Conservation (phyloP, 371 early-diverging fungal species). For the Encephalitozoon hellem region DNA sequence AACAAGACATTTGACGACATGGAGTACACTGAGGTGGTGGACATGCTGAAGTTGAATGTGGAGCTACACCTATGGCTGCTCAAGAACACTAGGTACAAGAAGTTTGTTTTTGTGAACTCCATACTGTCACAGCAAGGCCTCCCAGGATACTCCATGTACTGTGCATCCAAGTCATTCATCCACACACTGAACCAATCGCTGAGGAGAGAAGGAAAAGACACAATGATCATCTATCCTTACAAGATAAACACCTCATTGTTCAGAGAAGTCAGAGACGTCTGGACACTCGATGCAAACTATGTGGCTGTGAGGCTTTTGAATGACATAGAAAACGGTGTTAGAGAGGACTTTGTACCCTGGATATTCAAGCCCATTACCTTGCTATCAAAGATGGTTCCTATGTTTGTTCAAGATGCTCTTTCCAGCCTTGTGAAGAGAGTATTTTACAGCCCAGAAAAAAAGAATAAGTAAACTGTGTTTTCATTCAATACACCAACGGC, state of each 20-base stretch:
- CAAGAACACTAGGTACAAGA: constrained; percentile 33
- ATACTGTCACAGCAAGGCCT: constrained; percentile 39
- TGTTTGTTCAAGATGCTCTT: background rate
- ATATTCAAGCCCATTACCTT: background rate
- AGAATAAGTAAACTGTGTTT: background rate
- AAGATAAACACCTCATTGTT: constrained; percentile 56
- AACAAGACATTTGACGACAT: constrained; percentile 15
- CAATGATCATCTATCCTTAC: constrained; percentile 51
- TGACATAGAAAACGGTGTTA: constrained; percentile 35
- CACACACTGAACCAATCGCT: constrained; percentile 43
- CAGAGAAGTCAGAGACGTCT: constrained; percentile 37
- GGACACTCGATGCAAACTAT: constrained; percentile 10
- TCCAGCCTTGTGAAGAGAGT: background rate
- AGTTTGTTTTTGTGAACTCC: constrained; percentile 51
- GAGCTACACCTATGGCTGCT: constrained; percentile 19
- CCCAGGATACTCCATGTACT: constrained; percentile 48
- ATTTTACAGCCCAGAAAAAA: background rate
- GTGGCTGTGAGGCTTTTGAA: constrained; percentile 36
- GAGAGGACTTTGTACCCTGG: constrained; percentile 39
- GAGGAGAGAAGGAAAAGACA: constrained; percentile 41
- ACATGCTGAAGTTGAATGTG: constrained; percentile 37
- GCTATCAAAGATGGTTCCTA: background rate
- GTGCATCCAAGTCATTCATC: constrained; percentile 52
- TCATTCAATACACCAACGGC: background rate
- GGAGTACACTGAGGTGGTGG: constrained; percentile 8